Evolutionary conservation across 208 protist species (phyloP), one percentile per base, ranked within the genome.

Genomic region (Leishmania major): DNA sequence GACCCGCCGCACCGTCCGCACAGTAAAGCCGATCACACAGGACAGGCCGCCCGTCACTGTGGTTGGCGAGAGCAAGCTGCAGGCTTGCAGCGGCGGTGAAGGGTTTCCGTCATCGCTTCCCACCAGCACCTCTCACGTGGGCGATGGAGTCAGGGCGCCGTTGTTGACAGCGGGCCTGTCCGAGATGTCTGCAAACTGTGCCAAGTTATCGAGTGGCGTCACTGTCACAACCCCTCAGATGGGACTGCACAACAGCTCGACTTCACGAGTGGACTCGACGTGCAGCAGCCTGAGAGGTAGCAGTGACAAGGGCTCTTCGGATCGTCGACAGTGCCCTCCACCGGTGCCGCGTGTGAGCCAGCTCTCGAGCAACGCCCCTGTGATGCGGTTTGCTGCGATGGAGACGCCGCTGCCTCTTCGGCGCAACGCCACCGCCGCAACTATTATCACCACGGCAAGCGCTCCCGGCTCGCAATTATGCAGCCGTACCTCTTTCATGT

Each of bases 251-350:
- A 78, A 75, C 72, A 31, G 72, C 37, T 35, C 49, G 35, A 60
- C 71, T 19, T 77, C 82, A 3, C 77, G 82, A 35, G 51, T 74
- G 25, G 82, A 75, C 22, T 81, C 71, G 1, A 64, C 79, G 3
- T 85, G 71, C 71, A 81, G 82, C 77, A 85, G 77, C 69, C 28
- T 85, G 53, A 70, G 57, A 2, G 81, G 77, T 57, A 66, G 81
- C 57, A 75, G 77, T 49, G 77, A 85, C 5, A 70, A 43, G 45
- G 73, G 64, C 1, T 85, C 77, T 17, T 53, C 11, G 11, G 60
- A 81, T 51, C 77, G 49, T 62, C 70, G n/a, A 10, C 81, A 80
- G 60, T 57, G 13, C 2, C 78, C 35, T 8, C 77, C 82, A 31
- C 37, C 45, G 22, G 72, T 75, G 62, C 82, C 82, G 28, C 82